These are phyloP conservation scores for Didymella exigua DNA, from an alignment of 2,329 filamentous ascomycete genomes.

Conservation along the genomic window DNA sequence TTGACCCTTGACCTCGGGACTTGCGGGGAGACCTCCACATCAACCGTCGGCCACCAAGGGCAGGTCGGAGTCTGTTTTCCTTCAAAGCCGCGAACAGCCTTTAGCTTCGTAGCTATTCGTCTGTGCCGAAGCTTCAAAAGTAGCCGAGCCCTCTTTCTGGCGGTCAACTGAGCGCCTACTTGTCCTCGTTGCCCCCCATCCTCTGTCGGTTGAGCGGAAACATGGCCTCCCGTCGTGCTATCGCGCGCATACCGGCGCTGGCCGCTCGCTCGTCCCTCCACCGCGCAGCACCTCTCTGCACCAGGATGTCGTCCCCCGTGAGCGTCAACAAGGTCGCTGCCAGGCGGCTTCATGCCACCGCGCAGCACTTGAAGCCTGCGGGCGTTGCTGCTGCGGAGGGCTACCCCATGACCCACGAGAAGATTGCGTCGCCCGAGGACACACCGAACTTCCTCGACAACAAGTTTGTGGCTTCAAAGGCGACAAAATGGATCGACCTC, in stretches of 20 bases:
- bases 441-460: constrained; percentile 86
- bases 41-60: constrained; percentile 19
- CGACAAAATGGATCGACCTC: constrained; percentile 77
- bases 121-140: constrained; percentile 5
- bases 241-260: constrained; percentile 52
- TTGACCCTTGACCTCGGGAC: constrained; percentile 12
- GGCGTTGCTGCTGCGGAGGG: constrained; percentile 58
- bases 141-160: constrained; percentile 9
- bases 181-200: constrained; percentile 8
- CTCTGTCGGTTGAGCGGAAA: constrained; percentile 22
- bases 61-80: constrained; percentile 23
- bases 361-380: constrained; percentile 56
- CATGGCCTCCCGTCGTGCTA: constrained; percentile 55
- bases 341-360: constrained; percentile 61
- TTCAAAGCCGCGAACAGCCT: constrained; percentile 22
- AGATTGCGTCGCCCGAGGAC: constrained; percentile 69
- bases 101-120: constrained; percentile 8
- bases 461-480: constrained; percentile 70
- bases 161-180: constrained; percentile 1
- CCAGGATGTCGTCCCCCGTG: constrained; percentile 49
- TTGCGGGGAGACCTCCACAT: constrained; percentile 20
- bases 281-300: constrained; percentile 43
- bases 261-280: constrained; percentile 46
- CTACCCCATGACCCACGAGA: constrained; percentile 75
- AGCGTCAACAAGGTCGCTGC: constrained; percentile 49